Evolutionary conservation across 2,329 filamentous ascomycete genomes (phyloP).

Genomic region (Stemphylium vesicarium): DNA sequence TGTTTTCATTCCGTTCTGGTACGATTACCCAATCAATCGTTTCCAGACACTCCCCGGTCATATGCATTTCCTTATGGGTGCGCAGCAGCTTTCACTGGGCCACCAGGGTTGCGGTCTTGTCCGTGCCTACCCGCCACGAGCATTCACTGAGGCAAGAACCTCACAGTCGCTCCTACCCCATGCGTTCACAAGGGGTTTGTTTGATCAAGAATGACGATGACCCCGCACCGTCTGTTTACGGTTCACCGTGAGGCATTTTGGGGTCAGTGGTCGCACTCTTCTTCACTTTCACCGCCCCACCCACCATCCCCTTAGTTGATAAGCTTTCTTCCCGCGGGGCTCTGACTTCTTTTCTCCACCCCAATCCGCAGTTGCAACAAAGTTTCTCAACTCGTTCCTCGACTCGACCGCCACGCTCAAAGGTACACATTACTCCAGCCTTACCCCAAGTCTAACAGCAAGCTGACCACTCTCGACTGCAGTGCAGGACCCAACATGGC

Average conservation of each 20-base stretch:
- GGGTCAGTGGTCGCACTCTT: background rate
- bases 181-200: background rate
- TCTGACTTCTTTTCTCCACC: background rate
- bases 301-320: background rate
- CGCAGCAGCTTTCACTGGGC: background rate
- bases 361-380: background rate
- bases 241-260: background rate
- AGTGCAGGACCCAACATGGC: conserved; percentile 1
- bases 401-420: background rate
- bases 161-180: background rate
- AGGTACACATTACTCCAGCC: background rate
- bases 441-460: background rate
- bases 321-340: too few relatives aligned
- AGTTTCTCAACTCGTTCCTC: background rate
- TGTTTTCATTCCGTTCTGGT: too few relatives aligned
- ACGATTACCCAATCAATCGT: background rate
- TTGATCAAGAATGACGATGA: background rate
- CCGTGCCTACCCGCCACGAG: background rate
- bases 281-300: conserved; percentile 3
- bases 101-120: background rate
- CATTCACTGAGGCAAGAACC: background rate
- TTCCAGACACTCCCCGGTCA: background rate
- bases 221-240: background rate
- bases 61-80: background rate
- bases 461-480: background rate